Conservation (phyloP, 2,329 filamentous ascomycete species). For the Colletotrichum sp. region DNA sequence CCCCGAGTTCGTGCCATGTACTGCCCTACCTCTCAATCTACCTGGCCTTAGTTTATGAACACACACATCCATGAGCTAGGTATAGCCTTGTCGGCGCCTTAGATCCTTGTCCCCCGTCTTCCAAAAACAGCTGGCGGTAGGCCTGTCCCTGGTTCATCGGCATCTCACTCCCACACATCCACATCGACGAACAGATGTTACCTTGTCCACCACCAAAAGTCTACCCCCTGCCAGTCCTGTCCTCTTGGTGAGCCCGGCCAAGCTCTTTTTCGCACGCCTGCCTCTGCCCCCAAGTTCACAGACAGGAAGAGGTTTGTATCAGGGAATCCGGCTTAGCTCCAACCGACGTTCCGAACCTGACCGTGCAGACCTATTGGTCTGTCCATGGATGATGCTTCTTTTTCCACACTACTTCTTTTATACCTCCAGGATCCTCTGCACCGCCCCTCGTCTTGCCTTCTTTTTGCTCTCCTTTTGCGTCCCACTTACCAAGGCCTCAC, state of each 20-base stretch:
- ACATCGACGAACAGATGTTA: constrained; percentile 48
- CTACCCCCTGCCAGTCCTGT: constrained; percentile 20
- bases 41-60: constrained; percentile 4
- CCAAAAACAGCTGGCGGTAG: constrained; percentile 33
- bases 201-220: constrained; percentile 29
- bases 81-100: constrained; percentile 28
- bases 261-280: constrained; percentile 26
- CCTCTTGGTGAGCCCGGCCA: constrained; percentile 23
- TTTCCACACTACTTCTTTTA: constrained; percentile 53
- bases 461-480: constrained; percentile 47
- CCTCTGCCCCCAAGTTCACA: constrained; percentile 30
- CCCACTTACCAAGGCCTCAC: constrained; percentile 42
- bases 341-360: constrained; percentile 56
- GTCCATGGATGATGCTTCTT: constrained; percentile 46
- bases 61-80: constrained; percentile 23
- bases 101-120: constrained; percentile 33
- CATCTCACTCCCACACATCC: constrained; percentile 36
- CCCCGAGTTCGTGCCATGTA: constrained; percentile 20
- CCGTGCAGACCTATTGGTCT: constrained; percentile 44
- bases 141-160: constrained; percentile 33
- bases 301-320: constrained; percentile 46
- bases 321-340: constrained; percentile 55
- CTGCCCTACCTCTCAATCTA: not conserved
- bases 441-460: constrained; percentile 50
- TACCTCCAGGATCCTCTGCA: constrained; percentile 54